Evolutionary conservation across 2,329 filamentous ascomycete species (phyloP).

Genomic region (Nigrospora osmanthi): DNA sequence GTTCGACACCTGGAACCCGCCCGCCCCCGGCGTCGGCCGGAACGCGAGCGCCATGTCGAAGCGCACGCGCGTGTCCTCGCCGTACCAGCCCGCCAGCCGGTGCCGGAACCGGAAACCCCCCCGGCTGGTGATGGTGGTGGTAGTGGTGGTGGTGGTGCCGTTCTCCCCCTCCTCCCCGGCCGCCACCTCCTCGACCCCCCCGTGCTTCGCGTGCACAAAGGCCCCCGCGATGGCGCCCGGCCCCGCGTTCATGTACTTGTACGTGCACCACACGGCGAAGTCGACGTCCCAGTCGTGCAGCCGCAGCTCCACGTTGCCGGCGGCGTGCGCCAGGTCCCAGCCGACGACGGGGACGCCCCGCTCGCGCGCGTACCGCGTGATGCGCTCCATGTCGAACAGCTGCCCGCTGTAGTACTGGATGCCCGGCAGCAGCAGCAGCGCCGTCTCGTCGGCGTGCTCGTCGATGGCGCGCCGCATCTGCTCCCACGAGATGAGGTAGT

Average conservation of each 20-base stretch:
- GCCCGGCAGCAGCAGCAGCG: constrained; percentile 73
- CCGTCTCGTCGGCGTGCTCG: constrained; percentile 62
- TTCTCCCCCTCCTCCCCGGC: too few relatives aligned
- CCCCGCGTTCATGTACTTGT: constrained; percentile 88
- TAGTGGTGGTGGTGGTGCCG: too few relatives aligned
- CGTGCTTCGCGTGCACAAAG: constrained; percentile 73
- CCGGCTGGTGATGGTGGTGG: too few relatives aligned
- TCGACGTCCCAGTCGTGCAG: constrained; percentile 88
- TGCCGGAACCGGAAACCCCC: constrained; percentile 45
- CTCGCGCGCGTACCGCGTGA: constrained; percentile 68
- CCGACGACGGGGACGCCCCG: constrained; percentile 62
- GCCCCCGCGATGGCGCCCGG: constrained; percentile 73
- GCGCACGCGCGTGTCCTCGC: constrained; percentile 64
- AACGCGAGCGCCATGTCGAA: constrained; percentile 83
- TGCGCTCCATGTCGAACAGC: constrained; percentile 72
- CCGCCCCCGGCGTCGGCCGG: constrained; percentile 67
- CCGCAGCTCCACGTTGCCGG: constrained; percentile 70
- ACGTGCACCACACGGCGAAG: constrained; percentile 88
- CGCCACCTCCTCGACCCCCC: constrained; percentile 42
- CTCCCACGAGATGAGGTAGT: constrained; percentile 59
- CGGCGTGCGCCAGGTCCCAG: constrained; percentile 85
- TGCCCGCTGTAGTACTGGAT: constrained; percentile 93
- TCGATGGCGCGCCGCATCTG: constrained; percentile 68
- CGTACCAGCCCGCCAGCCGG: constrained; percentile 80
- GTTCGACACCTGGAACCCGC: constrained; percentile 80